These are phyloP conservation scores for Diaporthe caulivora DNA, from an alignment of 2,329 filamentous ascomycete species.

Conservation along the genomic window DNA sequence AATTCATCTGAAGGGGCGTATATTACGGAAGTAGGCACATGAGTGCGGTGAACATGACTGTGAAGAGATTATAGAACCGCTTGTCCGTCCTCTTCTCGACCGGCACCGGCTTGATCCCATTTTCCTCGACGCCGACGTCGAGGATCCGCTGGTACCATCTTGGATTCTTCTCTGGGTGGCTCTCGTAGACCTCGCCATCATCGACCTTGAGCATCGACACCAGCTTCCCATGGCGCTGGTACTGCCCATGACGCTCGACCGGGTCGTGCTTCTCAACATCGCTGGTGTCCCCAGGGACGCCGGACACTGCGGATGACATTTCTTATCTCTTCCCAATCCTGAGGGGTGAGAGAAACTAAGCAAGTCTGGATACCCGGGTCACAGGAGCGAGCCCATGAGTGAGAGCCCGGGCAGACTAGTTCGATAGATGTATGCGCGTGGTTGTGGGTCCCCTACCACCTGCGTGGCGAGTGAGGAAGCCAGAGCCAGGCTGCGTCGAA, in stretches of 20 bases:
- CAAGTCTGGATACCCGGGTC: background rate
- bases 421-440: background rate
- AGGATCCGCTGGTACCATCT: constrained; percentile 58
- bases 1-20: background rate
- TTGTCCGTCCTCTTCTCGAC: constrained; percentile 65
- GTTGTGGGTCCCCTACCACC: background rate
- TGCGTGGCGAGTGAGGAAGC: constrained; percentile 18
- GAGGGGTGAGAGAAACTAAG: background rate
- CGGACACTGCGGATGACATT: constrained; percentile 26
- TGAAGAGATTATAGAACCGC: constrained; percentile 68
- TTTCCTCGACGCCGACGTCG: constrained; percentile 62
- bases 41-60: constrained; percentile 70
- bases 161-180: constrained; percentile 46
- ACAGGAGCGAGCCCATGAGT: background rate
- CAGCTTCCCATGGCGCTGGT: constrained; percentile 41
- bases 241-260: constrained; percentile 22
- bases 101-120: constrained; percentile 69
- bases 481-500: constrained; percentile 18
- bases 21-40: constrained; percentile 70
- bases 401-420: background rate
- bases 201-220: constrained; percentile 46
- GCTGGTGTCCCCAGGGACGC: background rate
- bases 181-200: constrained; percentile 50
- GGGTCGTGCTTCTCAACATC: constrained; percentile 42
- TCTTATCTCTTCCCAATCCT: background rate